Evolutionary conservation across 306 rosid species (phyloP), one percentile per base, ranked within the genome.

Genomic region (Rosa rugosa): DNA sequence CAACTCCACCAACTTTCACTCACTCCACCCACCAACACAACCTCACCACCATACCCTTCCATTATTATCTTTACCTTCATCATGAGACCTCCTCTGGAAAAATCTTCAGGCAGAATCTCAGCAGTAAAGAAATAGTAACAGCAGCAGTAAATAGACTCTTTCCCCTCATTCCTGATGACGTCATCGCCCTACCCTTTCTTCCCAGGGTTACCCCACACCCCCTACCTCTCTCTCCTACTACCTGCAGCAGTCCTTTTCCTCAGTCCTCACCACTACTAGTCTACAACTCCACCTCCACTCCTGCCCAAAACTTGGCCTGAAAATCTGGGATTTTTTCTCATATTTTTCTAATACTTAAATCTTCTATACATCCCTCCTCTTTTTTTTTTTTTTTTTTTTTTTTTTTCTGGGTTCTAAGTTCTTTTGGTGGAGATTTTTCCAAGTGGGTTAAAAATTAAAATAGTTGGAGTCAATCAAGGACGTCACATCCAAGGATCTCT

Each of bases 31-130:
- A 77, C 83, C 72, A 81, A 51, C 44, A 22, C 83, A 86, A 13
- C 79, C 83, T 89, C 81, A 50, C 65, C 49, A 18, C 62, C 74
- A 23, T 53, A 6, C 59, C 65, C 71, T 75, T 75, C 83, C 85
- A 86, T 84, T 75, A 81, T 69, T 80, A 87, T 85, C 85, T 87
- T 85, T 79, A 85, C 76, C 69, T 60, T 75, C 73, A 22, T 69
- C 83, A 64, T 64, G 69, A 34, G 44, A 3, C 31, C 36, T 4
- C 14, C 69, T 31, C 22, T 59, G 38, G 88, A 84, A 88, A 90
- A 87, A 91, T 91, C 92, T 87, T 73, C 81, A 71, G 83, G 83
- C 85, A 88, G 96, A 91, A 91, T 91, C 94, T 78, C 88, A 78
- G 85, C 93, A 88, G 96, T 88, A 5, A 73, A 67, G 64, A 38